These are phyloP conservation scores for Quercus wislizeni DNA, from an alignment of 306 rosid species.

Conservation along the genomic window DNA sequence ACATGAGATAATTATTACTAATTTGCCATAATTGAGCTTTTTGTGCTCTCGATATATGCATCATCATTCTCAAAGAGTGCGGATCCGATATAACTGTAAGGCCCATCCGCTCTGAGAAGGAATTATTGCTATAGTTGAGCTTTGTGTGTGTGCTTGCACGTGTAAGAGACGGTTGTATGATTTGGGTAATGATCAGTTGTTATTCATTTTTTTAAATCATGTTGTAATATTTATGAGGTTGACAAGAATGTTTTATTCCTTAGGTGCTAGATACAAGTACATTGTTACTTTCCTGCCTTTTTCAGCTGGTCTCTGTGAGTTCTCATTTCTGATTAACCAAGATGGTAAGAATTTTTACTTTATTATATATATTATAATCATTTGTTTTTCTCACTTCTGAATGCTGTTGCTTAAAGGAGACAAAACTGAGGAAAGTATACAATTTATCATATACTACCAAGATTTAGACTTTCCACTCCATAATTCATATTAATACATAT, in stretches of 20 bases:
- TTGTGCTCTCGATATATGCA: too few relatives aligned
- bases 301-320: constrained; percentile 2
- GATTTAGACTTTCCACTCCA: not conserved
- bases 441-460: too few relatives aligned
- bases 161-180: not conserved
- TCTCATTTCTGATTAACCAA: constrained; percentile 12
- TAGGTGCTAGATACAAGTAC: constrained; percentile 15
- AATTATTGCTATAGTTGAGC: not conserved
- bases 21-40: too few relatives aligned
- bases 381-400: not conserved
- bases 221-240: not conserved
- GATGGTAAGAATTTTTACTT: constrained; percentile 7
- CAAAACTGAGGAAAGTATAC: not conserved
- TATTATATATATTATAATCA: not conserved
- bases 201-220: too few relatives aligned
- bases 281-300: not conserved
- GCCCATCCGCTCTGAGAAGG: too few relatives aligned
- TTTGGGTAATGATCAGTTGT: not conserved
- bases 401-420: not conserved
- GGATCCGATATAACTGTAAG: too few relatives aligned
- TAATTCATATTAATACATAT: not conserved
- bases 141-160: too few relatives aligned
- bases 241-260: not conserved
- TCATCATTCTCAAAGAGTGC: too few relatives aligned
- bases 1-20: too few relatives aligned